Conservation (phyloP, 2,329 filamentous ascomycete genomes). For the Cladosporium sp. region DNA sequence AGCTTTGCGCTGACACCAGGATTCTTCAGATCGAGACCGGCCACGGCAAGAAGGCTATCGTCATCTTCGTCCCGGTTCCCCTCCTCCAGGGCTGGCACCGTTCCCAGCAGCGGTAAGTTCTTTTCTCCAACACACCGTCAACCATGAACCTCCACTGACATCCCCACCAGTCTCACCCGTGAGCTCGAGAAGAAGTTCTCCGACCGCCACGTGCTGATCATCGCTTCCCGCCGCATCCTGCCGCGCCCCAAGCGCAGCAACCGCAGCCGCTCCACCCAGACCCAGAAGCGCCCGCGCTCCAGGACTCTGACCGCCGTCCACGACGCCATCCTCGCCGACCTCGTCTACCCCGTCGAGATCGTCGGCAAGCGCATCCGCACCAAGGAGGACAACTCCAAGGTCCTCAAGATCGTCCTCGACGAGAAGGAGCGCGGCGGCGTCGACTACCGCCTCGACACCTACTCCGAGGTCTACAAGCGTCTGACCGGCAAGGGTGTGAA, state of each 20-base stretch:
- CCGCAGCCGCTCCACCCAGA: constrained; percentile 92
- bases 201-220: constrained; percentile 98
- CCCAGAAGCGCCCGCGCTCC: constrained; percentile 96
- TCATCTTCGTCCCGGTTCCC: constrained; percentile 99
- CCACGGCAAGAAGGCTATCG: constrained; percentile 99
- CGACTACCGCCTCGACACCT: constrained; percentile 99
- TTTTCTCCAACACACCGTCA: constrained; percentile 5
- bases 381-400: constrained; percentile 97
- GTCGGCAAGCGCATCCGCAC: constrained; percentile 98
- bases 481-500: constrained; percentile 92
- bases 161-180: constrained; percentile 72
- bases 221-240: constrained; percentile 96
- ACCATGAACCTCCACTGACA: constrained; percentile 15
- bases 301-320: constrained; percentile 98
- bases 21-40: constrained; percentile 92
- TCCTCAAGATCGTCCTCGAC: constrained; percentile 97
- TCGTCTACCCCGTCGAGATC: constrained; percentile 99
- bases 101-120: constrained; percentile 94
- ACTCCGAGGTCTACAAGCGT: constrained; percentile 98
- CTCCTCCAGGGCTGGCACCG: constrained; percentile 98
- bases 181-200: constrained; percentile 99
- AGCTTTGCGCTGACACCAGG: constrained; percentile 51
- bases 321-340: constrained; percentile 94
- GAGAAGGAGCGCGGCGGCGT: constrained; percentile 99
- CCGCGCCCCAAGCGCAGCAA: constrained; percentile 97